Conservation (phyloP, 805 yeast species). For the Gaillardinia entomophila region DNA sequence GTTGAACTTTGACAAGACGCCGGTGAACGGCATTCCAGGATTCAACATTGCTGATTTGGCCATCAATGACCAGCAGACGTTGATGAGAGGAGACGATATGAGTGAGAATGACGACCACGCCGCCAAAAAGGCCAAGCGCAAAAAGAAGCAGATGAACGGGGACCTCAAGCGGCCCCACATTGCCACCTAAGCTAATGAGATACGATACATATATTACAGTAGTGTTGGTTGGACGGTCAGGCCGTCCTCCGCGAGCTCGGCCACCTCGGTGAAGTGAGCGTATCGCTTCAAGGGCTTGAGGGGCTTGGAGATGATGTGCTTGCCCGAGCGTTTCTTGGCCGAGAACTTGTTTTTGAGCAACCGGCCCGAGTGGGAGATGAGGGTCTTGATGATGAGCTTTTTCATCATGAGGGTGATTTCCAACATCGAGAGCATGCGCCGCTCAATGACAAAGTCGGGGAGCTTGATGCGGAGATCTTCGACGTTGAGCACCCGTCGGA, state of each 20-base stretch:
- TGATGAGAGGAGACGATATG: constrained; percentile 37
- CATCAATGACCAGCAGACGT: constrained; percentile 42
- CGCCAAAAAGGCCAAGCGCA: constrained; percentile 23
- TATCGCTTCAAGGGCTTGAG: constrained; percentile 17
- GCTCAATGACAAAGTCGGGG: constrained; percentile 28
- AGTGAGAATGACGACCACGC: constrained; percentile 33
- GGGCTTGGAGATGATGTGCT: constrained; percentile 9
- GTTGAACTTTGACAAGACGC: constrained; percentile 58
- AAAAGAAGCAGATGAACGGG: constrained; percentile 31
- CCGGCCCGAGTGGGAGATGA: constrained; percentile 30
- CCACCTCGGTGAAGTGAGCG: constrained; percentile 15
- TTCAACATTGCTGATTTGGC: constrained; percentile 67
- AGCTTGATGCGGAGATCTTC: constrained; percentile 26
- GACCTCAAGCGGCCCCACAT: constrained; percentile 34
- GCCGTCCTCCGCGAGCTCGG: constrained; percentile 11
- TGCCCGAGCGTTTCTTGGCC: constrained; percentile 8
- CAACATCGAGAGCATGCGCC: constrained; percentile 24
- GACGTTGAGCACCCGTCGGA: constrained; percentile 31
- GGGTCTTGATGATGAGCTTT: constrained; percentile 23
- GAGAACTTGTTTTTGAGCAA: constrained; percentile 29
- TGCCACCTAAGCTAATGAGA: neutral
- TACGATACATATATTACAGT: neutral
- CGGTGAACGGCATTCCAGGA: constrained; percentile 70
- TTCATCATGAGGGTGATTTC: constrained; percentile 31
- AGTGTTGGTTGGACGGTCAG: neutral